phyloP scores from a whole-genome alignment of 495 filamentous ascomycete genomes.

The Astrocystis sublimbata region DNA sequence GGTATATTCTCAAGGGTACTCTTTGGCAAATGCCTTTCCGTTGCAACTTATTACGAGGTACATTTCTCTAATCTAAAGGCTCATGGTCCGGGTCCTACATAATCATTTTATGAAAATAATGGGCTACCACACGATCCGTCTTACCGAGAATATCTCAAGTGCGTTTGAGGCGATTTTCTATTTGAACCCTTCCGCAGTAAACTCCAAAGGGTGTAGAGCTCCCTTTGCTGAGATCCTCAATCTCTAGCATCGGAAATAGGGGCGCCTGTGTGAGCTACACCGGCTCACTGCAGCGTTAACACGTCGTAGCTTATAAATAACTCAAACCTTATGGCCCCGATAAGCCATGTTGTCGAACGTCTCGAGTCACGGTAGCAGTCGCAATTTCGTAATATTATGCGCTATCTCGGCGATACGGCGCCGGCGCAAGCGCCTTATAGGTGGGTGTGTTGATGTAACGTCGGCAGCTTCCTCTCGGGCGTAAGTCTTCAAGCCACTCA shows the following conservation, averaged over 20 bases:
- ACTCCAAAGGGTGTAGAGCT: too few species aligned
- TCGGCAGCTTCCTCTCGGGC: conserved; percentile 3
- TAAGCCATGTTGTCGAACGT: background rate
- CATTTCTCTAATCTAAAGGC: too few species aligned
- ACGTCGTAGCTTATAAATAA: background rate
- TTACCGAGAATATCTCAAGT: too few species aligned
- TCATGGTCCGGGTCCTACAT: too few species aligned
- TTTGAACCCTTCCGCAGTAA: too few species aligned
- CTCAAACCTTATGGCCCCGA: background rate
- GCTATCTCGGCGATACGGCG: background rate
- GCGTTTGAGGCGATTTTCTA: too few species aligned
- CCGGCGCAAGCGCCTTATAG: background rate
- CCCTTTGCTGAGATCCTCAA: too few species aligned
- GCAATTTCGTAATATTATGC: conserved; percentile 6
- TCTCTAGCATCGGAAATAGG: background rate
- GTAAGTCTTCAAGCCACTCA: conserved; percentile 13
- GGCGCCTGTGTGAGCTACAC: background rate
- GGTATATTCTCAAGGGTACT: too few species aligned
- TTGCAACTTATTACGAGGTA: background rate
- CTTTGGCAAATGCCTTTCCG: too few species aligned
- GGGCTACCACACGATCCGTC: too few species aligned
- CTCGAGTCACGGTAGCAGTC: background rate
- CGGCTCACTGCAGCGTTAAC: background rate
- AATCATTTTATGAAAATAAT: too few species aligned
- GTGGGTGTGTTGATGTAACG: conserved; percentile 12